These are phyloP conservation scores for Talaromyces sp. DNA, from an alignment of 2,329 filamentous ascomycete species.

Conservation along the genomic window DNA sequence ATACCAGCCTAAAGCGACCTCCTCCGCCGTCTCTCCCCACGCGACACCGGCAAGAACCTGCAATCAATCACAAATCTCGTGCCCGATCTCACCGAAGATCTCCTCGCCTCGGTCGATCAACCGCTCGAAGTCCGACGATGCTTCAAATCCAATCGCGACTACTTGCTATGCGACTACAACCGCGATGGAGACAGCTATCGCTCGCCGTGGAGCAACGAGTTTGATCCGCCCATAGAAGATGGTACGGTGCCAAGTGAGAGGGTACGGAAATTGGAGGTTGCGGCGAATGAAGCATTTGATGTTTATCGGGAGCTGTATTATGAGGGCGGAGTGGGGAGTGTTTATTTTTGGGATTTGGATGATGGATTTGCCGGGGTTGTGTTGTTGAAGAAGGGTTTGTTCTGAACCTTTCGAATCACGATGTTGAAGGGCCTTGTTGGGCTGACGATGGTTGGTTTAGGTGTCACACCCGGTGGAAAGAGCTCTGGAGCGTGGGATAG, in stretches of 20 bases:
- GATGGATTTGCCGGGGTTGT: conserved; percentile 97
- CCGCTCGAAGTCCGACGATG: conserved; percentile 84
- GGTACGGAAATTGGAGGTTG: conserved; percentile 88
- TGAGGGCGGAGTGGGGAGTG: conserved; percentile 90
- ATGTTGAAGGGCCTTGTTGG: background rate
- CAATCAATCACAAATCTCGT: conserved; percentile 83
- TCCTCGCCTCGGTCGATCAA: conserved; percentile 95
- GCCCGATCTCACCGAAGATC: conserved; percentile 91
- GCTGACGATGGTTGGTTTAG: conserved; percentile 34
- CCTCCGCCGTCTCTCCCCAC: conserved; percentile 93
- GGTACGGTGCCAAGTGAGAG: conserved; percentile 85
- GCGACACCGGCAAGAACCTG: conserved; percentile 84
- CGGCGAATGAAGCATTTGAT: conserved; percentile 94
- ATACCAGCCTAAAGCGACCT: conserved; percentile 66
- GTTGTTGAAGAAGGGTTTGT: conserved; percentile 80
- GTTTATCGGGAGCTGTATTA: conserved; percentile 90
- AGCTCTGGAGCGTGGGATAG: conserved; percentile 90
- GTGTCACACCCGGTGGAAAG: conserved; percentile 63
- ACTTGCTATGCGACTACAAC: conserved; percentile 99
- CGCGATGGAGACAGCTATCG: conserved; percentile 97
- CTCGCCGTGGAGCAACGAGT: conserved; percentile 98
- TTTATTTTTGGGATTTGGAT: conserved; percentile 98
- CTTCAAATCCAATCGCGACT: conserved; percentile 85
- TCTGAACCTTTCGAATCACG: background rate
- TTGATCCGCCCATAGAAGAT: conserved; percentile 86